phyloP scores from a whole-genome alignment of 257 asterid species.

The Dorcoceras hygrometricum region DNA sequence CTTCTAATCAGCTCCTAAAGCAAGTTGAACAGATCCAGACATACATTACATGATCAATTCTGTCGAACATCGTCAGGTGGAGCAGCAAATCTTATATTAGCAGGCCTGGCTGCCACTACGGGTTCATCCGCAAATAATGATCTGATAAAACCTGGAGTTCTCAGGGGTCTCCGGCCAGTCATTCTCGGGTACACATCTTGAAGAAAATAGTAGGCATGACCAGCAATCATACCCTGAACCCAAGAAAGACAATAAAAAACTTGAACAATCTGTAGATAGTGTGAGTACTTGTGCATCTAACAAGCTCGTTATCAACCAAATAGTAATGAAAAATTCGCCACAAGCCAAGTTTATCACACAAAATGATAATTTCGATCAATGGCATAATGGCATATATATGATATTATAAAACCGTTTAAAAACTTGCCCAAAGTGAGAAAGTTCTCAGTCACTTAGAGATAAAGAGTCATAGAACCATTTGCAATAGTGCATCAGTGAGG shows the following conservation, averaged over 20 bases:
- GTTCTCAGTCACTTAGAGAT: not conserved
- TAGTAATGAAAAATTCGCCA: not conserved
- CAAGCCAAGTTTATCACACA: not conserved
- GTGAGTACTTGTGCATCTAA: not conserved
- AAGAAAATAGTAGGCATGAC: slow-evolving; percentile 94
- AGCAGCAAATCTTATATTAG: slow-evolving; percentile 76
- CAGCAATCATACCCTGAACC: slow-evolving; percentile 91
- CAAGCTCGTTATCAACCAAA: not conserved
- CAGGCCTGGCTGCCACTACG: slow-evolving; percentile 82
- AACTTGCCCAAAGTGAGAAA: slow-evolving; percentile 3
- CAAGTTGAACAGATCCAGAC: slow-evolving; percentile 9
- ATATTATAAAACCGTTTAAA: not conserved
- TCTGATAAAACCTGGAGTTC: slow-evolving; percentile 66
- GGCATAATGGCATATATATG: not conserved
- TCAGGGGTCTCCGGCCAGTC: slow-evolving; percentile 90
- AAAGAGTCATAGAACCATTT: not conserved
- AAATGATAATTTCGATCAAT: not conserved
- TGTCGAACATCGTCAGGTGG: slow-evolving; percentile 63
- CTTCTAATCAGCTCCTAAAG: slow-evolving; percentile 19
- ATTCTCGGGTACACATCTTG: slow-evolving; percentile 87
- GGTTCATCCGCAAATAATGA: slow-evolving; percentile 89
- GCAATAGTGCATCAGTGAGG: slow-evolving; percentile 7
- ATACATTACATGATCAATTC: slow-evolving; percentile 26
- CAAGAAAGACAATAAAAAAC: slow-evolving; percentile 19
- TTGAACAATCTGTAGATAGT: not conserved